Evolutionary conservation across 306 rosid species (phyloP), one percentile per base, ranked within the genome.

Genomic region (Dalbergia cochinchinensis): DNA sequence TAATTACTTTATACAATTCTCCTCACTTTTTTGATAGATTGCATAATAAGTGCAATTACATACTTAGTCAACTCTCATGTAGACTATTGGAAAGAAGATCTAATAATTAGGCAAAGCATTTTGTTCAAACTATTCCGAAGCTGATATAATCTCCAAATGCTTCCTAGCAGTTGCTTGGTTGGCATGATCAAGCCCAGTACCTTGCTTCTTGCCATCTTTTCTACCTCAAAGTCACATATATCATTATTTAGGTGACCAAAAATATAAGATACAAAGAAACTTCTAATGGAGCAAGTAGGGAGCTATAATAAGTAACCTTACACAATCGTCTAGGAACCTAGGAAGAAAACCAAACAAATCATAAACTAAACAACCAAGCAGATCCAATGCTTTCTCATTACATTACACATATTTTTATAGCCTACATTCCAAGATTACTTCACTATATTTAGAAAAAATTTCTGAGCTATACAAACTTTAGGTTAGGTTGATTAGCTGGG

Each of bases 231-330:
- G 62, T 7, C 73, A 34, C 71, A 78, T 42, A 5, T 42, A 42
- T 78, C 64, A 76, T 35, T 68, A 76, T 22, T 75, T 47, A 75
- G 41, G 19, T 42, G 61, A 70, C 85, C 18, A 39, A 75, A 68
- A 76, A 53, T 14, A 48, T 22, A 41, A 51, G 78, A 76, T 62
- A 62, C 82, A 82, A 16, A 63, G 59, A 42, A 69, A 57, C 58
- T 69, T 82, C 34, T 5, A 60, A 69, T 26, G 71, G 47, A 63
- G 44, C 44, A 82, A 70, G 4, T 26, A 69, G 45, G 67, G 62
- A 13, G 61, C 85, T 82, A 69, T 41, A 76, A 68, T 18, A 69
- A 70, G 85, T 39, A 76, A 82, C 42, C 81, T 69, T 71, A 76
- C 45, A 9, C 73, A 44, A 39, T 53, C 35, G 3, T 12, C 37